Percentiles rank a stretch among this genome's conserved stretches.
phyloP scores from a whole-genome alignment of 306 rosid species.

The Vigna hirtella region DNA sequence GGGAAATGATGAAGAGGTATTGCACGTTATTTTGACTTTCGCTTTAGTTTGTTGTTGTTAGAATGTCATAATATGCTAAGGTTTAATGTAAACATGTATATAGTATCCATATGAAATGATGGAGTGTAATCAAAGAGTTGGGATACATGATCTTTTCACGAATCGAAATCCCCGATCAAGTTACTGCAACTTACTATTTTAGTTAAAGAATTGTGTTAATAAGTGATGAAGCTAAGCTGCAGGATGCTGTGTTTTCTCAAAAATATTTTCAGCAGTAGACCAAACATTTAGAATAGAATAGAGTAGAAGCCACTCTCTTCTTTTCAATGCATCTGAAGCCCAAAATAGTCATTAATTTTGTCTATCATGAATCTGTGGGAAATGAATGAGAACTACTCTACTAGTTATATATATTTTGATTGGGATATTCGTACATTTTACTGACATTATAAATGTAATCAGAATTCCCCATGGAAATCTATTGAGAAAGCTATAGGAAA shows the following conservation, averaged over 20 bases:
- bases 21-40: slow-evolving; percentile 30
- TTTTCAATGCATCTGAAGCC: background rate
- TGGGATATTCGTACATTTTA: slow-evolving; percentile 23
- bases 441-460: slow-evolving; percentile 38
- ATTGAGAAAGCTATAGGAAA: slow-evolving; percentile 55
- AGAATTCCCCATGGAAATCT: slow-evolving; percentile 66
- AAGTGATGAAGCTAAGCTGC: slow-evolving; percentile 14
- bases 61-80: background rate
- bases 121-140: background rate
- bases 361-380: slow-evolving; percentile 24
- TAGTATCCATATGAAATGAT: slow-evolving; percentile 21
- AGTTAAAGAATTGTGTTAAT: background rate
- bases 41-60: background rate
- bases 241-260: background rate
- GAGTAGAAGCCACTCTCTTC: background rate
- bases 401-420: background rate
- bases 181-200: slow-evolving; percentile 12
- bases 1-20: slow-evolving; percentile 61
- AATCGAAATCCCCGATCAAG: background rate
- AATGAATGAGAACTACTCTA: slow-evolving; percentile 1
- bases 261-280: background rate
- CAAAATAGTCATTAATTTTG: slow-evolving; percentile 1
- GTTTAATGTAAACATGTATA: background rate
- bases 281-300: slow-evolving; percentile 8
- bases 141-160: background rate